Evolutionary conservation across 2,329 filamentous ascomycete species (phyloP).

Genomic region (Xylariaceae sp.): DNA sequence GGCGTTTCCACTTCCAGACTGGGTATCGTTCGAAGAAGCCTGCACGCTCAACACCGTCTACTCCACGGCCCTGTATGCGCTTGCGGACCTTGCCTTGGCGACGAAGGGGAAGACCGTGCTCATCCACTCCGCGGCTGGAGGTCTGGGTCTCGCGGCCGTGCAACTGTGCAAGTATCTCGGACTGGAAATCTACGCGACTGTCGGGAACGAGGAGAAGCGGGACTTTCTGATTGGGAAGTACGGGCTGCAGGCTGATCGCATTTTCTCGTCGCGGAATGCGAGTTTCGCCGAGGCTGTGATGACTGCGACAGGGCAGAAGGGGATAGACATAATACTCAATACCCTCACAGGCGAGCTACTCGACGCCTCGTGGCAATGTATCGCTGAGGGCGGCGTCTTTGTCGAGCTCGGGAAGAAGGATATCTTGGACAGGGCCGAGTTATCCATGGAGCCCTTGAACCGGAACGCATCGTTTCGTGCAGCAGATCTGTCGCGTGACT

Average conservation of each 20-base stretch:
- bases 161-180: slow-evolving; percentile 11
- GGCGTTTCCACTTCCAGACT: too few relatives aligned
- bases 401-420: slow-evolving; percentile 14
- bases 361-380: slow-evolving; percentile 6
- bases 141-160: slow-evolving; percentile 17
- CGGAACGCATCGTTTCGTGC: not conserved
- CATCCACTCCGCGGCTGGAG: slow-evolving; percentile 18
- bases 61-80: slow-evolving; percentile 12
- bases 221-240: slow-evolving; percentile 8
- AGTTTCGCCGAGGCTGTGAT: slow-evolving; percentile 8
- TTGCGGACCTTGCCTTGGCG: slow-evolving; percentile 5
- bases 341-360: slow-evolving; percentile 13
- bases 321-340: slow-evolving; percentile 15
- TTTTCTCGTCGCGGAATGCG: slow-evolving; percentile 12
- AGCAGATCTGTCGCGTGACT: too few relatives aligned
- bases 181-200: slow-evolving; percentile 12
- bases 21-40: slow-evolving; percentile 4
- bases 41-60: slow-evolving; percentile 7
- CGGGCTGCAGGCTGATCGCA: not conserved
- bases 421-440: not conserved
- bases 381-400: slow-evolving; percentile 6
- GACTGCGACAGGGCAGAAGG: slow-evolving; percentile 2
- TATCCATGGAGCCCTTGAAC: slow-evolving; percentile 12
- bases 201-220: slow-evolving; percentile 10
- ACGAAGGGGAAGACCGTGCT: slow-evolving; percentile 12